Percentiles rank a stretch among this genome's conserved stretches.
Evolutionary conservation across 768 basidiomycete species (phyloP).

Genomic region (Lactarius evosmus): DNA sequence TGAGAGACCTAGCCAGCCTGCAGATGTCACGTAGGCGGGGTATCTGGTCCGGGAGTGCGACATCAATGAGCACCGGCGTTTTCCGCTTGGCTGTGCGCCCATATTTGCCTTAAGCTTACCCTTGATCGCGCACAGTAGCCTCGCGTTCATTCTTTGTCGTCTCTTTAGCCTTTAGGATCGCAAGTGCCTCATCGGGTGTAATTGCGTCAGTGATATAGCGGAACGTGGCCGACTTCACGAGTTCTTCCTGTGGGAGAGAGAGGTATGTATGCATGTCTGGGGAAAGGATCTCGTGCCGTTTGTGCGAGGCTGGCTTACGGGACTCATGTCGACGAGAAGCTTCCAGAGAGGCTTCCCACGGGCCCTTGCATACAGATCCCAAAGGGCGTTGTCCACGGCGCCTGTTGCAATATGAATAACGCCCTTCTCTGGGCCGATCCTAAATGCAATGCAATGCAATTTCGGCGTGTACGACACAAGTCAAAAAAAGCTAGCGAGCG

Average conservation of each 20-base stretch:
- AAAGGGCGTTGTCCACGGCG: conserved; percentile 88
- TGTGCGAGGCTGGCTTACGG: conserved; percentile 40
- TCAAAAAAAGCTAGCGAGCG: too few species aligned
- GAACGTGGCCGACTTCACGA: conserved; percentile 74
- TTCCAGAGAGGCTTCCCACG: conserved; percentile 91
- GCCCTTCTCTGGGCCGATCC: conserved; percentile 94
- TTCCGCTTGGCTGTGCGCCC: neutral
- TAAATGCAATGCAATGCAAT: conserved; percentile 30
- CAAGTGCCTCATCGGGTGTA: conserved; percentile 85
- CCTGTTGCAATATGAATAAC: conserved; percentile 89
- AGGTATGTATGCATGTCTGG: neutral
- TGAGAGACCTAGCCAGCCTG: conserved; percentile 77
- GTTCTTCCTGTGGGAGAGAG: conserved; percentile 56
- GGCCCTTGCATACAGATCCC: conserved; percentile 88
- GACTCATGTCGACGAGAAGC: conserved; percentile 85
- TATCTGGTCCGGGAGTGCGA: conserved; percentile 48
- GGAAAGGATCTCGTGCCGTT: neutral
- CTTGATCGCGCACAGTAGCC: conserved; percentile 63
- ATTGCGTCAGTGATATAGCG: conserved; percentile 93
- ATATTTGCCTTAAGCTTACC: conserved; percentile 48
- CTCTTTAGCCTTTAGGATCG: conserved; percentile 74
- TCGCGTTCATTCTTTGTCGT: conserved; percentile 77
- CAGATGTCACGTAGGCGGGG: conserved; percentile 91
- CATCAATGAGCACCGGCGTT: neutral
- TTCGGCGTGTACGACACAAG: neutral